phyloP scores from a whole-genome alignment of 2,329 filamentous ascomycete genomes.

The Pestalotiopsis fici region DNA sequence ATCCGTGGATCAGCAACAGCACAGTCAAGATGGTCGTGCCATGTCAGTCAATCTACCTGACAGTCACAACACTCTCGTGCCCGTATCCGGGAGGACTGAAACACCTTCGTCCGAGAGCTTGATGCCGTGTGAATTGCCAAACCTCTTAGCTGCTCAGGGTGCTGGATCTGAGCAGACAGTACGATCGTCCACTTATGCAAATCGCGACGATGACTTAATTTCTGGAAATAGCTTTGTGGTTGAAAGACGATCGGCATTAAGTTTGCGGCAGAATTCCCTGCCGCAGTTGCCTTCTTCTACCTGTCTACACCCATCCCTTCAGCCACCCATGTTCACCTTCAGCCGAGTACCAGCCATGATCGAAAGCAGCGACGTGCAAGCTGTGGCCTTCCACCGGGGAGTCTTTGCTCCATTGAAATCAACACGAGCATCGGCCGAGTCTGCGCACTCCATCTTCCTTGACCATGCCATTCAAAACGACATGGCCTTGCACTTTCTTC shows the following conservation, averaged over 20 bases:
- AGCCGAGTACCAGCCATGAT: too few species aligned
- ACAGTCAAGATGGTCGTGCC: neutral
- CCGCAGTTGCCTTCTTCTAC: neutral
- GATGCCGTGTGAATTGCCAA: too few species aligned
- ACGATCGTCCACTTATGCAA: too few species aligned
- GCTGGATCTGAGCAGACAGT: too few species aligned
- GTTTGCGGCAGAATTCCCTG: too few species aligned
- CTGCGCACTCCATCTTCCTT: constrained; percentile 1
- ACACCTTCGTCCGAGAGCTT: too few species aligned
- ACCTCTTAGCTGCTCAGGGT: too few species aligned
- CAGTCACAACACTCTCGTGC: too few species aligned
- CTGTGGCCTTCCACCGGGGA: neutral
- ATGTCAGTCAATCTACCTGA: neutral
- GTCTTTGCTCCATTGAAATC: neutral
- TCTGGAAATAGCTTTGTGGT: too few species aligned
- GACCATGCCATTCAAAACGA: neutral
- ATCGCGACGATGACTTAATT: too few species aligned
- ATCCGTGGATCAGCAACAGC: neutral
- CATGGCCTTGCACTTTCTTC: constrained; percentile 2
- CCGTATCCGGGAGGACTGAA: too few species aligned
- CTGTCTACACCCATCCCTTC: neutral
- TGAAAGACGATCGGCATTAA: too few species aligned
- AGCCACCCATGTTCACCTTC: neutral
- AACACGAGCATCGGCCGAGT: neutral
- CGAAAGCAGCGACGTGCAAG: neutral